Conservation (phyloP, 768 basidiomycete genomes). For the Mycena rebaudengoi region DNA sequence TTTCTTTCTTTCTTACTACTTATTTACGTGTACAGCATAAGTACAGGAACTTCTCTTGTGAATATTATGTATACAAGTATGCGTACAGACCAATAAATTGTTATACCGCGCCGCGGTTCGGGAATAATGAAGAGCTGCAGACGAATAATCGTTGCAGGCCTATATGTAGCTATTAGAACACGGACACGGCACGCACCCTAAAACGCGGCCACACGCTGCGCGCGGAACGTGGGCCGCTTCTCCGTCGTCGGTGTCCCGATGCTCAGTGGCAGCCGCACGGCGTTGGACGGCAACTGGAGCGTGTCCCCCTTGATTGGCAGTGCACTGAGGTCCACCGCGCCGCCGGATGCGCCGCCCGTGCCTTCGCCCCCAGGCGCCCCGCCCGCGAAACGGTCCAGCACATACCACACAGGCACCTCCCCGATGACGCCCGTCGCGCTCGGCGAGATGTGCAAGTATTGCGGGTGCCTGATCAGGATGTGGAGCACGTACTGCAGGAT, state of each 20-base stretch:
- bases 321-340: not conserved
- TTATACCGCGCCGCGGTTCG: too few species aligned
- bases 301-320: slow-evolving; percentile 8
- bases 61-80: too few species aligned
- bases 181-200: too few species aligned
- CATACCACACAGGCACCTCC: slow-evolving; percentile 24
- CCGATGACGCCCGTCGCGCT: slow-evolving; percentile 9
- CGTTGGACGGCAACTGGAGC: not conserved
- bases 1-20: too few species aligned
- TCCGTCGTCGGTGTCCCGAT: slow-evolving; percentile 6
- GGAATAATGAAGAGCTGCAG: too few species aligned
- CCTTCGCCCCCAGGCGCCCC: not conserved
- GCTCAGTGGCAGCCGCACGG: slow-evolving; percentile 1
- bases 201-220: slow-evolving; percentile 17
- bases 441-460: slow-evolving; percentile 26
- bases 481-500: slow-evolving; percentile 10
- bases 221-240: slow-evolving; percentile 13
- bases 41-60: too few species aligned
- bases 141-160: too few species aligned
- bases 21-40: too few species aligned
- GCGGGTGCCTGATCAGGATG: slow-evolving; percentile 22
- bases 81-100: too few species aligned
- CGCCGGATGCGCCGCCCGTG: not conserved
- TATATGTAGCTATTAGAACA: too few species aligned
- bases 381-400: slow-evolving; percentile 15